Evolutionary conservation across 805 yeast species (phyloP).

Genomic region (Wickerhamiella nectarea): DNA sequence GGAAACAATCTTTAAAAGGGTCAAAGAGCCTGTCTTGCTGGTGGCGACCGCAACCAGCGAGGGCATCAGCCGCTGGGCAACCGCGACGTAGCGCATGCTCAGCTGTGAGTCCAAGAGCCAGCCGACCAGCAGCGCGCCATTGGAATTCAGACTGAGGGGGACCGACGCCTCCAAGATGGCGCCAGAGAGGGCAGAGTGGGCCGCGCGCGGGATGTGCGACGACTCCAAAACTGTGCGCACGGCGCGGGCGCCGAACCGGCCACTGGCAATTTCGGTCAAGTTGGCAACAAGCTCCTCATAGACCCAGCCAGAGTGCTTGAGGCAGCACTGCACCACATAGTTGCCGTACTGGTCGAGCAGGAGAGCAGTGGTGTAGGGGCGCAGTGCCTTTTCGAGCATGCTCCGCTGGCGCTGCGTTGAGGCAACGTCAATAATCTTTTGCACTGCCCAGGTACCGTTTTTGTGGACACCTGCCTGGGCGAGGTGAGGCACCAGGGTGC

Average conservation of each 20-base stretch:
- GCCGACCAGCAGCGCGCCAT: slow-evolving; percentile 78
- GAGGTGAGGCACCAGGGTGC: slow-evolving; percentile 60
- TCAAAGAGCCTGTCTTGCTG: slow-evolving; percentile 74
- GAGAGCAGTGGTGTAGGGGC: slow-evolving; percentile 70
- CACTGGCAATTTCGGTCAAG: slow-evolving; percentile 69
- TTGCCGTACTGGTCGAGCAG: slow-evolving; percentile 95
- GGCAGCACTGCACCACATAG: slow-evolving; percentile 87
- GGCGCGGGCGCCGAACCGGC: slow-evolving; percentile 91
- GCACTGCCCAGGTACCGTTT: slow-evolving; percentile 99
- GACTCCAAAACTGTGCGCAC: slow-evolving; percentile 86
- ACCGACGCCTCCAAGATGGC: slow-evolving; percentile 67
- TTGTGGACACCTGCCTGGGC: slow-evolving; percentile 92
- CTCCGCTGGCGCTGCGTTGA: slow-evolving; percentile 47
- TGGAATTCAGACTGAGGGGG: slow-evolving; percentile 65
- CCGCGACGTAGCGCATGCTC: slow-evolving; percentile 48
- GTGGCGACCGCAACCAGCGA: slow-evolving; percentile 51
- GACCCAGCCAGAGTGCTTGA: slow-evolving; percentile 78
- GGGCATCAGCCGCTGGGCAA: slow-evolving; percentile 50
- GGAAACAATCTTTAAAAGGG: slow-evolving; percentile 59
- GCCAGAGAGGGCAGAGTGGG: slow-evolving; percentile 57
- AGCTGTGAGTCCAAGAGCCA: slow-evolving; percentile 76
- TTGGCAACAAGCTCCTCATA: slow-evolving; percentile 68
- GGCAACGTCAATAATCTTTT: slow-evolving; percentile 74
- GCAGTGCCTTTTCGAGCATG: slow-evolving; percentile 53
- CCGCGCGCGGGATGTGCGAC: slow-evolving; percentile 50